These are phyloP conservation scores for Ustilago trichophora DNA, from an alignment of 1,284 basidiomycete species.

Conservation along the genomic window DNA sequence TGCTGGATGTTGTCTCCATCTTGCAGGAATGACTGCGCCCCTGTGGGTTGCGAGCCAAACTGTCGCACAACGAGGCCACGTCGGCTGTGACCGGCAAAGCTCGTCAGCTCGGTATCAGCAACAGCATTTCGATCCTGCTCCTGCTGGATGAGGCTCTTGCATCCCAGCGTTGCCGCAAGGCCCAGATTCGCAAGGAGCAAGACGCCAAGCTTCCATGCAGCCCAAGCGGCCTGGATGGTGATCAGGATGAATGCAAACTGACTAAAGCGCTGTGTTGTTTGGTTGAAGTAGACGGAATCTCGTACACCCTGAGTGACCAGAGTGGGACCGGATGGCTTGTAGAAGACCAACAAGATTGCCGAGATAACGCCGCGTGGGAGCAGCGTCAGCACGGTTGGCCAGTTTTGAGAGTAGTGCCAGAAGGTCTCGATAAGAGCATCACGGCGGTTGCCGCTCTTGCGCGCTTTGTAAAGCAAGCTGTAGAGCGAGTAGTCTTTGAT, in stretches of 20 bases:
- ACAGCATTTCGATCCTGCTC: slow-evolving; percentile 15
- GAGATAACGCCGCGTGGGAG: slow-evolving; percentile 49
- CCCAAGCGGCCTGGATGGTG: slow-evolving; percentile 45
- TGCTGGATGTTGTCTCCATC: slow-evolving; percentile 13
- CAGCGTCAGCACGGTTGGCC: slow-evolving; percentile 52
- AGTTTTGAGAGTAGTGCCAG: slow-evolving; percentile 55
- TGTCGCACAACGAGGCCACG: slow-evolving; percentile 2
- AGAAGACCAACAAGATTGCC: slow-evolving; percentile 32
- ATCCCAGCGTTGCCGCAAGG: slow-evolving; percentile 19
- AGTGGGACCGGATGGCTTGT: slow-evolving; percentile 23
- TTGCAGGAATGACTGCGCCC: background rate
- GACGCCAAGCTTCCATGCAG: slow-evolving; percentile 44
- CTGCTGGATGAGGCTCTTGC: slow-evolving; percentile 17
- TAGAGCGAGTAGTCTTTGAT: slow-evolving; percentile 48
- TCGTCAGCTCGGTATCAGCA: slow-evolving; percentile 10
- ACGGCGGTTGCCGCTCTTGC: slow-evolving; percentile 13
- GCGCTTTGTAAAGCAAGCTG: slow-evolving; percentile 47
- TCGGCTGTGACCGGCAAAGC: slow-evolving; percentile 11
- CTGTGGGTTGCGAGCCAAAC: background rate
- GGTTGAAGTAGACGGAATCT: slow-evolving; percentile 39
- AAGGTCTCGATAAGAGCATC: slow-evolving; percentile 45
- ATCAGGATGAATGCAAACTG: slow-evolving; percentile 43
- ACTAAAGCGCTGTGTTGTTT: slow-evolving; percentile 18
- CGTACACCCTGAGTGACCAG: slow-evolving; percentile 6
- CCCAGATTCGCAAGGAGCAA: slow-evolving; percentile 25